These are phyloP conservation scores for Phytophthora kernoviae DNA, from an alignment of 352 stramenopile genomes.

Conservation along the genomic window DNA sequence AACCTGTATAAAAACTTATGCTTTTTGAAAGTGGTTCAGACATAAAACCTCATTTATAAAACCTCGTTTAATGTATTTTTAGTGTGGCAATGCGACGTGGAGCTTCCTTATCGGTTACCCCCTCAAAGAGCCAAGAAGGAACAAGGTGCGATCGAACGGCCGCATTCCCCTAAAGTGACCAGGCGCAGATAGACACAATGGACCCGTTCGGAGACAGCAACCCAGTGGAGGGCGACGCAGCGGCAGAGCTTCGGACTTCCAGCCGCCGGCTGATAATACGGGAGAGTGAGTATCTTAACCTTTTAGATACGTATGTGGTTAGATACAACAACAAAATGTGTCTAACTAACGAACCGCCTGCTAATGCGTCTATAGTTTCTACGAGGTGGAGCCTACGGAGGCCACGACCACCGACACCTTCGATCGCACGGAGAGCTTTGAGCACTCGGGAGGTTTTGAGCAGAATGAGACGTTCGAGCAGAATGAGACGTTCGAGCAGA, in stretches of 20 bases:
- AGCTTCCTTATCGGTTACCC: constrained; percentile 20
- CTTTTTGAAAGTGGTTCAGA: too few species aligned
- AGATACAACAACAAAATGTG: background rate
- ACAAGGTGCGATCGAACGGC: too few species aligned
- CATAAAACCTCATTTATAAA: constrained; percentile 19
- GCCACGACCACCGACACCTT: constrained; percentile 13
- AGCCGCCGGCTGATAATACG: constrained; percentile 48
- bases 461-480: constrained; percentile 19
- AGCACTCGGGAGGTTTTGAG: constrained; percentile 31
- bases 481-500: constrained; percentile 14
- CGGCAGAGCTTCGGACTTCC: constrained; percentile 65
- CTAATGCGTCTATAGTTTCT: constrained; percentile 49
- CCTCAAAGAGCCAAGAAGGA: constrained; percentile 20
- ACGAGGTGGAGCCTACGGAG: constrained; percentile 59
- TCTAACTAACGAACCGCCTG: too few species aligned
- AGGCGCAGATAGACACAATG: constrained; percentile 37
- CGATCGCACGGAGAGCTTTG: constrained; percentile 25
- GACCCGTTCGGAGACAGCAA: constrained; percentile 65
- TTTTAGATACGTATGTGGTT: background rate
- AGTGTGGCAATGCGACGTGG: background rate
- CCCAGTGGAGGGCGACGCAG: constrained; percentile 28
- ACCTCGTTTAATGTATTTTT: constrained; percentile 23
- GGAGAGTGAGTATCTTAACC: constrained; percentile 51
- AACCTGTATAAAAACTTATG: too few species aligned
- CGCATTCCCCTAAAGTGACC: constrained; percentile 14